Percentiles rank a stretch among this genome's conserved stretches.
Evolutionary conservation across 1,284 basidiomycete genomes (phyloP).

Genomic region (Leccinum glutinopallens): DNA sequence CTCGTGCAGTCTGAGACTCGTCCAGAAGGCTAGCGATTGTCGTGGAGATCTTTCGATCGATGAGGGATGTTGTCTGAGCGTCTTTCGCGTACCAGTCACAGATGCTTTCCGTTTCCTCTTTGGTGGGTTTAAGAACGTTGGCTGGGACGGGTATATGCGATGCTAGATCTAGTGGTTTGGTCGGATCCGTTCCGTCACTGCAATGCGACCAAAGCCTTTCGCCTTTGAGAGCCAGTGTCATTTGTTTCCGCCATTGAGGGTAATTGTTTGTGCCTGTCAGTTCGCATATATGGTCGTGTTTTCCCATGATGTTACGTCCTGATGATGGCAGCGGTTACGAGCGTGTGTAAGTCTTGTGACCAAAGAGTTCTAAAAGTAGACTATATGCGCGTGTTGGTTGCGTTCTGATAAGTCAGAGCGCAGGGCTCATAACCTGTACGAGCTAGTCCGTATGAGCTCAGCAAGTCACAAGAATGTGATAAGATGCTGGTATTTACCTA

Average conservation of each 20-base stretch:
- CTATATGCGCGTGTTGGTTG: too few relatives aligned
- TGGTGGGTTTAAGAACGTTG: not conserved
- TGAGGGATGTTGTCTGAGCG: not conserved
- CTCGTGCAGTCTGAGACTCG: accelerated
- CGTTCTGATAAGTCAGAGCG: too few relatives aligned
- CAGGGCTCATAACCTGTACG: too few relatives aligned
- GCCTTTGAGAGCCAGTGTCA: not conserved
- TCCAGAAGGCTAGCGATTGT: accelerated
- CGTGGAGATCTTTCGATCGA: not conserved
- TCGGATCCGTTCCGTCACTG: not conserved
- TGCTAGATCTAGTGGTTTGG: not conserved
- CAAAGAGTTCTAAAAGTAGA: too few relatives aligned
- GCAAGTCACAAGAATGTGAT: too few relatives aligned
- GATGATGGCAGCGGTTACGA: not conserved
- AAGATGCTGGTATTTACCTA: too few relatives aligned
- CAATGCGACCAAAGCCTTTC: not conserved
- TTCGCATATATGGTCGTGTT: slow-evolving; percentile 11
- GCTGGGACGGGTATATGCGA: not conserved
- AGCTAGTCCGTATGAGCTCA: too few relatives aligned
- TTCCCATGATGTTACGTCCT: slow-evolving; percentile 4
- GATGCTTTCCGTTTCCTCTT: not conserved
- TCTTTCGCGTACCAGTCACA: not conserved
- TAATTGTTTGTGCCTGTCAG: not conserved
- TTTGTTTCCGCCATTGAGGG: not conserved
- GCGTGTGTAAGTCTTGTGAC: too few relatives aligned